A percentile compares a stretch with the other conserved stretches of the same genome.
These are phyloP conservation scores for Phytophthora constricta DNA, from an alignment of 352 stramenopile species.

Conservation along the genomic window DNA sequence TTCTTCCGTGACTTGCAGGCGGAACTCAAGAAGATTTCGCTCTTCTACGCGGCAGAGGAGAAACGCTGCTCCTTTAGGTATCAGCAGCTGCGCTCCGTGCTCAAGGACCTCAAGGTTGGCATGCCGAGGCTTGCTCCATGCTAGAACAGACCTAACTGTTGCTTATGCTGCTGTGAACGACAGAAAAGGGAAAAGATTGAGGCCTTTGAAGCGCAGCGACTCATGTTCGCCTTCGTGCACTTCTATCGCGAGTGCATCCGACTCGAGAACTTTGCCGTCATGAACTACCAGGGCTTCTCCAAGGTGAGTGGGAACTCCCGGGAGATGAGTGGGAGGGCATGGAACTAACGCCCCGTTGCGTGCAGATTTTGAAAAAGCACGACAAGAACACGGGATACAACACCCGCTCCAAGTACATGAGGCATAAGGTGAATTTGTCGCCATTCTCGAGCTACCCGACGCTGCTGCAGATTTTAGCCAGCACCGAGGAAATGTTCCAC, in stretches of 20 bases:
- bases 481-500: slow-evolving; percentile 82
- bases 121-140: neutral
- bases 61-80: slow-evolving; percentile 76
- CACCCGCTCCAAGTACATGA: slow-evolving; percentile 87
- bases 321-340: neutral
- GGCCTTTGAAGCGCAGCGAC: slow-evolving; percentile 62
- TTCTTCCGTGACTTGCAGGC: slow-evolving; percentile 81
- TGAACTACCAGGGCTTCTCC: slow-evolving; percentile 88
- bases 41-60: slow-evolving; percentile 80
- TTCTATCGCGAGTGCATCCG: slow-evolving; percentile 85
- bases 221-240: slow-evolving; percentile 86
- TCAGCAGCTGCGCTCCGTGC: slow-evolving; percentile 72
- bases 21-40: slow-evolving; percentile 83
- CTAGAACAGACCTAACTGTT: neutral
- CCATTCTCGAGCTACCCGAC: slow-evolving; percentile 80
- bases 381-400: slow-evolving; percentile 89
- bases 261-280: slow-evolving; percentile 85
- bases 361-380: slow-evolving; percentile 83
- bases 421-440: slow-evolving; percentile 79
- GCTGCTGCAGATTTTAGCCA: slow-evolving; percentile 78
- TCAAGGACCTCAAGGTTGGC: slow-evolving; percentile 71
- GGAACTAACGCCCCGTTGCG: slow-evolving; percentile 1
- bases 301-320: slow-evolving; percentile 47
- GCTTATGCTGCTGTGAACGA: neutral
- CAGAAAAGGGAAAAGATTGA: slow-evolving; percentile 55